phyloP scores from a whole-genome alignment of 495 filamentous ascomycete species.

The Letharia columbiana region DNA sequence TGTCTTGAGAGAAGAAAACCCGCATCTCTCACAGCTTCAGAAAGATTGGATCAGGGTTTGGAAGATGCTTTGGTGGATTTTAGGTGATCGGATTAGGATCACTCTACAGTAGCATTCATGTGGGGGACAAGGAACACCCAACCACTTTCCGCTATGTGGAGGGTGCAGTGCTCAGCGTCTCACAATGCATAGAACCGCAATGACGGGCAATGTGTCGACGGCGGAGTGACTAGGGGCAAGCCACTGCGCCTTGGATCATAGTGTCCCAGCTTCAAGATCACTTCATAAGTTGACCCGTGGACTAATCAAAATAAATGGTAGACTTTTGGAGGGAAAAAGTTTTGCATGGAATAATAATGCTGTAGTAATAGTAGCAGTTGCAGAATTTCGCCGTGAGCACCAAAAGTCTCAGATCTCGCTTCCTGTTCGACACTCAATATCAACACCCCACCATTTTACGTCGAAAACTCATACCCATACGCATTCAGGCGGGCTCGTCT shows the following conservation, averaged over 20 bases:
- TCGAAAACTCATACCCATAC: background rate
- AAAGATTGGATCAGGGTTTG: background rate
- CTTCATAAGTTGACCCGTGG: background rate
- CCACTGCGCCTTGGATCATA: background rate
- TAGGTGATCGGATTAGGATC: background rate
- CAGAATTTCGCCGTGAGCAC: background rate
- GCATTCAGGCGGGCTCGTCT: background rate
- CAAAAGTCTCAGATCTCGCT: background rate
- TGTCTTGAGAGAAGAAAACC: conserved; percentile 17
- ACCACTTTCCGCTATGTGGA: background rate
- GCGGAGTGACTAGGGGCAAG: background rate
- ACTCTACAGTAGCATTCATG: background rate
- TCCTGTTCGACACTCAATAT: conserved; percentile 10
- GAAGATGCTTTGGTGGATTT: background rate
- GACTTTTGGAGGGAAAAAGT: background rate
- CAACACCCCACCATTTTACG: background rate
- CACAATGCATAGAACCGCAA: background rate
- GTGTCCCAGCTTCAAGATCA: background rate
- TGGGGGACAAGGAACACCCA: background rate
- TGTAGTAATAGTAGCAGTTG: background rate
- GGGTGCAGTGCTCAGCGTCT: background rate
- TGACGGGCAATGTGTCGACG: background rate
- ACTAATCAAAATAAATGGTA: background rate
- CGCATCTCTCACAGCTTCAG: background rate
- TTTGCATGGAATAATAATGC: background rate